phyloP scores from a whole-genome alignment of 2,329 filamentous ascomycete species.

The Aspergillus candidus region DNA sequence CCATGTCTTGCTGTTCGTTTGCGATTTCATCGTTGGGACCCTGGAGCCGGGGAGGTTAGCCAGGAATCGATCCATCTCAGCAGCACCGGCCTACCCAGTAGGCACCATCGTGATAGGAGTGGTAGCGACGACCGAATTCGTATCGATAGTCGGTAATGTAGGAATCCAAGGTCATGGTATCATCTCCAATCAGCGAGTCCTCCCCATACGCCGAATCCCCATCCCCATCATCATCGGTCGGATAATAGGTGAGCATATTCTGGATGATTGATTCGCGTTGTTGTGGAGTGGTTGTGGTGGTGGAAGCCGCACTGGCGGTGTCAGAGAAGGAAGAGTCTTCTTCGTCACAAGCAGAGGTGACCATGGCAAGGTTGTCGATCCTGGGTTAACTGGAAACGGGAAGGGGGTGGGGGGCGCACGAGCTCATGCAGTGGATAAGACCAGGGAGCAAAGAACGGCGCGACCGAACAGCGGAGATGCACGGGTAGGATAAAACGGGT shows the following conservation, averaged over 20 bases:
- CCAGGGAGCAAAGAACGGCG: neutral
- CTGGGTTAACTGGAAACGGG: neutral
- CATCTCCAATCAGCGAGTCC: slow-evolving; percentile 16
- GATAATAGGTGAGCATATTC: neutral
- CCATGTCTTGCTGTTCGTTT: slow-evolving; percentile 22
- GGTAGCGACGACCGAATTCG: slow-evolving; percentile 28
- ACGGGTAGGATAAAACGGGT: neutral
- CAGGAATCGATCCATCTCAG: no score
- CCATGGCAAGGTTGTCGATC: neutral
- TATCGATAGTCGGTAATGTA: slow-evolving; percentile 26
- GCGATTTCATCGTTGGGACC: slow-evolving; percentile 20
- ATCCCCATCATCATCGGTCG: slow-evolving; percentile 6
- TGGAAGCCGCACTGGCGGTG: neutral
- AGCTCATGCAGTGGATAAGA: neutral
- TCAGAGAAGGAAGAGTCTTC: neutral
- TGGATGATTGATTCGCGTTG: no score
- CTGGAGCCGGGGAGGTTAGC: no score
- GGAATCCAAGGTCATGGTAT: slow-evolving; percentile 22
- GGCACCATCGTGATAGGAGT: slow-evolving; percentile 27
- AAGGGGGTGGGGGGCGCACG: slow-evolving; percentile 2
- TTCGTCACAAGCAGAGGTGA: neutral
- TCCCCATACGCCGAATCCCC: slow-evolving; percentile 15
- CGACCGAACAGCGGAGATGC: neutral
- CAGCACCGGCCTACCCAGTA: slow-evolving; percentile 12
- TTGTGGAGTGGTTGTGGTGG: neutral